These are phyloP conservation scores for Eucalyptus sp. DNA, from an alignment of 345 rosid species.

Conservation along the genomic window DNA sequence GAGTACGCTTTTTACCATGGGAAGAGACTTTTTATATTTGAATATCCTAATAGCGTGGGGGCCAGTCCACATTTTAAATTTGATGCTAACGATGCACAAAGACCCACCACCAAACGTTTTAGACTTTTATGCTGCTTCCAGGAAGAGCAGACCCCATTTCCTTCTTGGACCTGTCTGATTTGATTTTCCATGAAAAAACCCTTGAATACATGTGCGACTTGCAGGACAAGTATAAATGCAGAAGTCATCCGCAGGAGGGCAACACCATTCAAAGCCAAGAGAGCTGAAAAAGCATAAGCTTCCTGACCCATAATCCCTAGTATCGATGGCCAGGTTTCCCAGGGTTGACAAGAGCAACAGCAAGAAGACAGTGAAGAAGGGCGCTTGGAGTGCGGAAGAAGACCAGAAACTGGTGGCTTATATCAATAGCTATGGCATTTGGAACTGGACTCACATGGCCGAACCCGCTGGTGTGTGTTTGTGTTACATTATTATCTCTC, in stretches of 20 bases:
- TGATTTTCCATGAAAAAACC: background rate
- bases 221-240: background rate
- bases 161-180: background rate
- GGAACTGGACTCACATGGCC: slow-evolving; percentile 9
- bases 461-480: background rate
- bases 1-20: background rate
- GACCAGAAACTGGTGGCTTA: slow-evolving; percentile 1
- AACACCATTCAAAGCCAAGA: background rate
- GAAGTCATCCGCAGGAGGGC: background rate
- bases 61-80: background rate
- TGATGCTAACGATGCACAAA: background rate
- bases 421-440: background rate
- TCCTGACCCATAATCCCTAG: background rate
- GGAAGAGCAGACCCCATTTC: background rate
- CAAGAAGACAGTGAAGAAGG: background rate
- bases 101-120: background rate
- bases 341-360: background rate
- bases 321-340: background rate
- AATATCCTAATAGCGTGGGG: background rate
- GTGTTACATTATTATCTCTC: background rate
- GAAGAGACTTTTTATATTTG: background rate
- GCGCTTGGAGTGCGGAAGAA: background rate
- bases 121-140: background rate
- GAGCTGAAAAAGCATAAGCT: background rate
- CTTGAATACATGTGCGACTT: background rate